Base-by-base conservation (phyloP, 2,329 filamentous ascomycete species). In the Peltaster fructicola region DNA sequence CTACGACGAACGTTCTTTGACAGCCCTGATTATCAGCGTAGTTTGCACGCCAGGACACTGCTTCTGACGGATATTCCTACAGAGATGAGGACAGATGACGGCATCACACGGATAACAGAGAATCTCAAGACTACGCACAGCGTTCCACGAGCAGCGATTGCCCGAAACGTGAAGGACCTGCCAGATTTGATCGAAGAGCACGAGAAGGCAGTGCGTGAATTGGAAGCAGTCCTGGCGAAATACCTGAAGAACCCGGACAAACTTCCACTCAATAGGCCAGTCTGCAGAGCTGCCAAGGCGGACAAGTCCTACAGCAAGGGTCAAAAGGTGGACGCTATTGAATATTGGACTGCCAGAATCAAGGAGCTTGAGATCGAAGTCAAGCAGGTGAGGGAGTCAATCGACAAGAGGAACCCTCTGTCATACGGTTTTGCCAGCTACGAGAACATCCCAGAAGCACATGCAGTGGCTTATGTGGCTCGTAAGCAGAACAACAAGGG, bases 401-500 rank as follows among this genome's bases (percentile, higher is more conserved):
- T 98, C 6, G 85, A 95, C 51, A 81, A 74, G 48, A 72, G 84
- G 24, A 80, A 85, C 45, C 75, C 84, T 9, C 76, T 91, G 65
- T 65, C 80, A 0, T 98, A 84, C 44, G 88, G 88, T 0, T 98
- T 98, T 47, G 84, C 85, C 6, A 93, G 81, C 40, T 98, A 88
- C 54, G 72, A 85, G 20, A 74, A 73, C 20, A 90, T 98, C 27
- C 64, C 73, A 30, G 79, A 91, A 39, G 81, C 88, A 1, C 88
- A 98, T 44, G 68, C 68, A 11, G 82, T 91, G 33, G 88, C 84
- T 7, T 91, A 77, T 51, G 66, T 73, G 7, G 69, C 76, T 12
- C 76, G 77, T 30, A 78, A 71, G 23, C 88, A 88, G 56, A 76
- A 75, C 38, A 79, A 80, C 0, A 63, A 78, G 19, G 80, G 80